Base-by-base conservation (phyloP, 495 filamentous ascomycete species). In the Aspergillus carlsbadensis region DNA sequence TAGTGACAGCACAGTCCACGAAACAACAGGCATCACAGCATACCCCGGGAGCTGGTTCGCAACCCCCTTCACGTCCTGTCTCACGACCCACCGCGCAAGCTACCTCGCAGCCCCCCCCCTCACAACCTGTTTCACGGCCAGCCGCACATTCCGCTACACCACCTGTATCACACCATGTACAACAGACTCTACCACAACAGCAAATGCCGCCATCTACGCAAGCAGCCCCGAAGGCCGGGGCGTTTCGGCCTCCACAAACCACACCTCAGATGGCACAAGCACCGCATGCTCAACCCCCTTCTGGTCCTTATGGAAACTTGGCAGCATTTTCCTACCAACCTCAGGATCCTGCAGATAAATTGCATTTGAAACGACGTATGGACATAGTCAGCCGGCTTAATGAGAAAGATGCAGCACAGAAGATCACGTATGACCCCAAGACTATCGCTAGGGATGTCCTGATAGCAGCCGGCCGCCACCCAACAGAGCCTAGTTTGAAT, bases 361-460 rank as follows among this genome's bases (percentile, higher is more conserved):
- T 21, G 22, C 41, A 43, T 22, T 24, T 71, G 18, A 68, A 62
- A 40, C 21, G 42, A 17, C 60, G 66, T 4, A 40, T 20, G 0
- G 67, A 70, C 54, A 70, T 79, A 35, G 71, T 78, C 13, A 58
- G 76, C 54, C 67, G 66, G 2, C 53, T 88, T 18, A 69, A 81
- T n/a, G 63, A 62, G 26, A 65, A 67, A 33, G 74, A 81, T 50
- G 81, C 77, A 5, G 37, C 77, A 10, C 59, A 70, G 17, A 74
- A 78, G 56, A 65, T 66, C 8, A 63, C 48, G 0, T 90, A 90
- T 64, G 70, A 89, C 64, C 71, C 78, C 0, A 70, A 74, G 14
- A 88, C 84, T 0, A 87, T 90, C 56, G 87, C 86, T 4, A 71
- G 83, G 22, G 85, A 89, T 62, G 73, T 91, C 2, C 67, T 89